Evolutionary conservation across 164 flowering plant genomes (phyloP).

Genomic region (Protea cynaroides): DNA sequence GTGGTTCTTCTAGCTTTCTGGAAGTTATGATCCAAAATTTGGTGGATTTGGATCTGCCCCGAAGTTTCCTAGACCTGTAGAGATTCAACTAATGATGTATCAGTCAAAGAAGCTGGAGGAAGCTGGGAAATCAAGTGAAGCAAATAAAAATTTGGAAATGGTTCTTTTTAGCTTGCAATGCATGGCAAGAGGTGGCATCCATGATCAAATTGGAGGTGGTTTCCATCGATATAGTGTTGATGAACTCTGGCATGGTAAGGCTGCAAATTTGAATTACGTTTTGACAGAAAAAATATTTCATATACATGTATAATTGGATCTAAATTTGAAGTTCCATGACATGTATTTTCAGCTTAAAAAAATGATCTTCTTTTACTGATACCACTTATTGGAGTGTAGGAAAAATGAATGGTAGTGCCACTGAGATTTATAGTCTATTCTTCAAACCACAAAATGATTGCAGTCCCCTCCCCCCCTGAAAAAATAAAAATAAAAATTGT

Average conservation of each 20-base stretch:
- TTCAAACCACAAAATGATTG: no score
- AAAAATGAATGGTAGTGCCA: no score
- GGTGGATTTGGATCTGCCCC: conserved; percentile 97
- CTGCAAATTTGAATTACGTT: neutral
- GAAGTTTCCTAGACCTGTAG: conserved; percentile 95
- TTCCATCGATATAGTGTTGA: conserved; percentile 98
- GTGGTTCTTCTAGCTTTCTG: conserved; percentile 42
- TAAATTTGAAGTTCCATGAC: no score
- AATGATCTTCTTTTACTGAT: no score
- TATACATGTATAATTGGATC: no score
- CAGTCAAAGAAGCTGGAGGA: conserved; percentile 59
- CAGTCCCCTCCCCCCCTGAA: no score
- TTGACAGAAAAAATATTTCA: no score
- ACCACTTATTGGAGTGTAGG: no score
- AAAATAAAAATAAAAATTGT: no score
- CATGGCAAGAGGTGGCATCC: conserved; percentile 94
- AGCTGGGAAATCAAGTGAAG: conserved; percentile 41
- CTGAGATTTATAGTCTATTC: no score
- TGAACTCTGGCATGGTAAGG: conserved; percentile 95
- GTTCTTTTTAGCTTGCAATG: conserved; percentile 64
- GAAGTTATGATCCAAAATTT: conserved; percentile 50
- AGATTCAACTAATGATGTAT: conserved; percentile 79
- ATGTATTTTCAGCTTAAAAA: no score
- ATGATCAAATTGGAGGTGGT: conserved; percentile 96
- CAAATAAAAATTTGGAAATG: conserved; percentile 47